phyloP scores from a whole-genome alignment of 2,329 filamentous ascomycete species.

The Davidsoniella virescens region DNA sequence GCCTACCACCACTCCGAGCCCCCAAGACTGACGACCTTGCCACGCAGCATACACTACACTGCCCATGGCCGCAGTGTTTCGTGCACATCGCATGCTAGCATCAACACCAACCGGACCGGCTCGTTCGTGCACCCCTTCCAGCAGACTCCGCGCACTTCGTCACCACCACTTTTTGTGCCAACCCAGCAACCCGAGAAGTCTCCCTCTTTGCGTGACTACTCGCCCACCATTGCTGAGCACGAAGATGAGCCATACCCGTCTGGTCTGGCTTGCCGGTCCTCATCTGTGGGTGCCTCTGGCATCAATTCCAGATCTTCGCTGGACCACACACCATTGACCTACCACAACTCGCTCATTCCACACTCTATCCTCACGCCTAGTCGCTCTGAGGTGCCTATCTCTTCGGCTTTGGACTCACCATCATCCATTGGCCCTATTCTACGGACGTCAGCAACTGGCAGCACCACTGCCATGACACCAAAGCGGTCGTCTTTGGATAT shows the following conservation, averaged over 20 bases:
- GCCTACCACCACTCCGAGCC: too few species aligned
- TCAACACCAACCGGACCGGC: slow-evolving; percentile 23
- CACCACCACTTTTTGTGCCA: slow-evolving; percentile 30
- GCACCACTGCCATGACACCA: slow-evolving; percentile 31
- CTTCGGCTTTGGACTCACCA: slow-evolving; percentile 15
- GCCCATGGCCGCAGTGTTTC: slow-evolving; percentile 43
- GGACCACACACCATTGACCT: slow-evolving; percentile 16
- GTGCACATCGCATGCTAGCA: slow-evolving; percentile 39
- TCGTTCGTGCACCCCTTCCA: slow-evolving; percentile 48
- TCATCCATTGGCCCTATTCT: slow-evolving; percentile 19
- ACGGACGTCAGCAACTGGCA: slow-evolving; percentile 18
- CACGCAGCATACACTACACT: slow-evolving; percentile 23
- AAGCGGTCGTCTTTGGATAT: slow-evolving; percentile 43
- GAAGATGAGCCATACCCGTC: slow-evolving; percentile 24
- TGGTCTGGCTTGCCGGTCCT: slow-evolving; percentile 4
- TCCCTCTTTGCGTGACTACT: slow-evolving; percentile 30
- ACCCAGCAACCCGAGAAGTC: slow-evolving; percentile 15
- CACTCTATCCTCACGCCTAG: slow-evolving; percentile 25
- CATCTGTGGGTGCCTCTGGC: not conserved
- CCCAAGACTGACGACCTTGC: slow-evolving; percentile 8
- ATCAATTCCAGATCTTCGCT: slow-evolving; percentile 4
- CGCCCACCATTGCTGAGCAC: slow-evolving; percentile 38
- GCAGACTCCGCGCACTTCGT: slow-evolving; percentile 42
- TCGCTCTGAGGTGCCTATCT: slow-evolving; percentile 30
- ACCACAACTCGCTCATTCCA: slow-evolving; percentile 21